phyloP scores from a whole-genome alignment of 805 yeast genomes.

The Metschnikowia picachoensis region DNA sequence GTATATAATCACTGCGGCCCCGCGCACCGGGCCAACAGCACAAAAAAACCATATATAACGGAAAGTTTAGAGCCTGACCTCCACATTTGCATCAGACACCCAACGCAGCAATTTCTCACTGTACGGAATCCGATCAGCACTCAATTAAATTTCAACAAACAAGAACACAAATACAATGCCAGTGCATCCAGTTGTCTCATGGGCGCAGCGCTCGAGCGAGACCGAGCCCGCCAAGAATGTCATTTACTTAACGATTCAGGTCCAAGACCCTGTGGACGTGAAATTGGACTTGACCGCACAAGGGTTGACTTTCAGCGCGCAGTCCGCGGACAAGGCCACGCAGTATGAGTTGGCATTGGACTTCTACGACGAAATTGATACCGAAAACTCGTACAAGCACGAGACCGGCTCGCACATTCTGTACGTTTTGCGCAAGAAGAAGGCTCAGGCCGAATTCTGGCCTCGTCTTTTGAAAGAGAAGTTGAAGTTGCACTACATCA shows the following conservation, averaged over 20 bases:
- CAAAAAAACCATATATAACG: background rate
- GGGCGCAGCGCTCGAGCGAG: slow-evolving; percentile 97
- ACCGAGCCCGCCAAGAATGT: slow-evolving; percentile 69
- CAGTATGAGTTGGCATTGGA: slow-evolving; percentile 68
- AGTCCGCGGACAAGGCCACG: slow-evolving; percentile 40
- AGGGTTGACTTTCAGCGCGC: slow-evolving; percentile 49
- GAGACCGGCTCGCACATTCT: slow-evolving; percentile 55
- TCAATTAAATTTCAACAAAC: too few relatives aligned
- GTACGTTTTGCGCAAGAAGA: slow-evolving; percentile 68
- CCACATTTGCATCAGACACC: too few relatives aligned
- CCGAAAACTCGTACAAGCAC: slow-evolving; percentile 56
- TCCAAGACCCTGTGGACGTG: slow-evolving; percentile 64
- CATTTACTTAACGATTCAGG: slow-evolving; percentile 66
- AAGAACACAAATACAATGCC: slow-evolving; percentile 6
- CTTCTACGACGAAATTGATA: slow-evolving; percentile 71
- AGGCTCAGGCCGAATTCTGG: slow-evolving; percentile 77
- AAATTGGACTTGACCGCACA: slow-evolving; percentile 58
- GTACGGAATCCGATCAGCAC: too few relatives aligned
- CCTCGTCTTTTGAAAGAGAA: slow-evolving; percentile 91
- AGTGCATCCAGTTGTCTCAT: slow-evolving; percentile 54
- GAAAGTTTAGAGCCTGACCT: too few relatives aligned
- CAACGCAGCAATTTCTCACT: too few relatives aligned
- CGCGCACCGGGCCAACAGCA: background rate
- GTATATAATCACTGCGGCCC: slow-evolving; percentile 1
- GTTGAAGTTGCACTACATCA: slow-evolving; percentile 70